Base-by-base conservation (phyloP, 164 flowering plant genomes). In the Warburgia ugandensis region DNA sequence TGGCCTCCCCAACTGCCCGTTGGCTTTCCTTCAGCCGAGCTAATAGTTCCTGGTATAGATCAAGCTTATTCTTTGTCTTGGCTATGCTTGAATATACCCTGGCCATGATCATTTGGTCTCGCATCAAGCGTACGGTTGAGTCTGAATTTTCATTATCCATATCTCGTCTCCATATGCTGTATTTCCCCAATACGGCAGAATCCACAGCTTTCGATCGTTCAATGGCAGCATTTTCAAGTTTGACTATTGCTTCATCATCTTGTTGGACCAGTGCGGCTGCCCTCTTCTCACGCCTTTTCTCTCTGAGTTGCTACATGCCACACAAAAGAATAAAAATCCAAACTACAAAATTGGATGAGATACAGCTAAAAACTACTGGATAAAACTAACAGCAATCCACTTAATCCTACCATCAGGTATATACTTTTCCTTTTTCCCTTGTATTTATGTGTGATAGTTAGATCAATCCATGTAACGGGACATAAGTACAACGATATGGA, bases 41-140 rank as follows among this genome's bases (percentile, higher is more conserved):
- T 57, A 77, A 72, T 19, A 94, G 64, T 45, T 83, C 91, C 36
- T 68, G 79, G 38, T 69, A 69, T 48, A 94, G 70, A 5, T 76
- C 80, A 56, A 54, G 62, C 60, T 81, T 84, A 61, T 83, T 83
- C 66, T 84, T 89, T 73, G 70, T 65, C 68, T 74, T 80, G 55
- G 97, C 94, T 66, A 94, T 77, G 70, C 85, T 74, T 44, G 74
- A 23, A 70, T 86, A 94, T 16, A 89, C 96, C 73, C 80, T 86
- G 45, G 96, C 97, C 97, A 89, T 94, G 45, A 94, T 86, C 52
- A 86, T 78, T 51, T 89, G 97, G 68, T 94, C 99, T 29, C 97
- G 75, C 67, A 94, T 83, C 60, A 89, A 65, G 49, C 94, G 89
- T n/a, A 94, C 84, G 0, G 83, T 86, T 30, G 88, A 58, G 73